Evolutionary conservation across 768 basidiomycete genomes (phyloP).

Genomic region (Tricholoma matsutake): DNA sequence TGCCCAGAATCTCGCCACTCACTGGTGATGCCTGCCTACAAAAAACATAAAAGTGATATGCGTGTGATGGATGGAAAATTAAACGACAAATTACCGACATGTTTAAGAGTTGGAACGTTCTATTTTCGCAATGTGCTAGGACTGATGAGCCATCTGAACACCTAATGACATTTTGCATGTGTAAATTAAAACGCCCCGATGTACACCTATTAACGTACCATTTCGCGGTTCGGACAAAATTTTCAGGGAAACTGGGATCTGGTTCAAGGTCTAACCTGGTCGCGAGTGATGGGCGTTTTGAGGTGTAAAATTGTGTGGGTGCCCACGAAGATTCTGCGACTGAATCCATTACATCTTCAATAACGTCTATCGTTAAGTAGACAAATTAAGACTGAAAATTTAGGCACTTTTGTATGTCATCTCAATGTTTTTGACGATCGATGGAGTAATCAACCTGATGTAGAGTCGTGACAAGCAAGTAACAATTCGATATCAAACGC

Average conservation of each 20-base stretch:
- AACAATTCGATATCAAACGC: too few species aligned
- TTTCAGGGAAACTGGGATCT: slow-evolving; percentile 27
- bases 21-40: background rate
- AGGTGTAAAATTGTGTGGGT: slow-evolving; percentile 21
- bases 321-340: slow-evolving; percentile 11
- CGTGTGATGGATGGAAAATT: background rate
- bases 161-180: slow-evolving; percentile 37
- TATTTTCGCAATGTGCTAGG: slow-evolving; percentile 70
- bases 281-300: slow-evolving; percentile 16
- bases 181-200: background rate
- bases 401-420: too few species aligned
- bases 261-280: slow-evolving; percentile 12
- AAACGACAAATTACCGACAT: slow-evolving; percentile 34
- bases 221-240: slow-evolving; percentile 55
- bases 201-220: slow-evolving; percentile 35
- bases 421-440: too few species aligned
- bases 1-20: background rate
- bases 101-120: slow-evolving; percentile 53
- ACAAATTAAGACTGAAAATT: background rate
- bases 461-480: too few species aligned
- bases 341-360: background rate
- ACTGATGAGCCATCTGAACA: slow-evolving; percentile 70
- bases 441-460: too few species aligned
- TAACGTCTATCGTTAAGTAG: background rate
- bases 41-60: background rate